These are phyloP conservation scores for Turritis glabra DNA, from an alignment of 345 rosid species.

Conservation along the genomic window DNA sequence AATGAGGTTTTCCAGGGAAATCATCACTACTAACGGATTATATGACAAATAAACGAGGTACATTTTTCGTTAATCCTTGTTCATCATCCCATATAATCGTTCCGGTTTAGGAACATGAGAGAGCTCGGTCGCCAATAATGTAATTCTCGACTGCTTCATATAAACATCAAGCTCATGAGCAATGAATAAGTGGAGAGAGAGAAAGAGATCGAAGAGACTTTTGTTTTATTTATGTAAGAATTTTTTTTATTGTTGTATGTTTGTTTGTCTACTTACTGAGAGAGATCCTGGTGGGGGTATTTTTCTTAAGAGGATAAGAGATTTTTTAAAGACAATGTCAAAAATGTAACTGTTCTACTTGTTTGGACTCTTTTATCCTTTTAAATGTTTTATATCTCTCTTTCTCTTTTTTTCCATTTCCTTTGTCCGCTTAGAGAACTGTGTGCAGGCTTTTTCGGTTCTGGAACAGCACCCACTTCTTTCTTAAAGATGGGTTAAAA, in stretches of 20 bases:
- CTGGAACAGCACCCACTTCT: background rate
- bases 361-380: slow-evolving; percentile 11
- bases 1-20: slow-evolving; percentile 36
- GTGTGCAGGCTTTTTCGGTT: background rate
- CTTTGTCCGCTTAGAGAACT: background rate
- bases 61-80: slow-evolving; percentile 25
- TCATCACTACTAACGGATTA: slow-evolving; percentile 35
- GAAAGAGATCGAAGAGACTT: slow-evolving; percentile 19
- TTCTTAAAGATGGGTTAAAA: too few relatives aligned
- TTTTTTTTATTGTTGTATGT: slow-evolving; percentile 17
- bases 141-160: slow-evolving; percentile 12
- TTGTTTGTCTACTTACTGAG: slow-evolving; percentile 19
- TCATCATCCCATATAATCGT: slow-evolving; percentile 16
- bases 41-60: slow-evolving; percentile 36
- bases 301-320: slow-evolving; percentile 13
- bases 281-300: slow-evolving; percentile 29
- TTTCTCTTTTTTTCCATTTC: background rate
- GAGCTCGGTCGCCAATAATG: slow-evolving; percentile 22
- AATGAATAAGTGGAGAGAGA: slow-evolving; percentile 22
- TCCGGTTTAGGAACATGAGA: slow-evolving; percentile 24
- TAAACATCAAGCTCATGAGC: slow-evolving; percentile 24
- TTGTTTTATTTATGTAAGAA: slow-evolving; percentile 18
- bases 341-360: slow-evolving; percentile 29
- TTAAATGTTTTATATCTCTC: background rate
- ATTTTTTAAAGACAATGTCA: slow-evolving; percentile 25